A percentile compares a stretch with the other conserved stretches of the same genome.
Evolutionary conservation across 345 rosid genomes (phyloP).

Genomic region (Orychophragmus violaceus): DNA sequence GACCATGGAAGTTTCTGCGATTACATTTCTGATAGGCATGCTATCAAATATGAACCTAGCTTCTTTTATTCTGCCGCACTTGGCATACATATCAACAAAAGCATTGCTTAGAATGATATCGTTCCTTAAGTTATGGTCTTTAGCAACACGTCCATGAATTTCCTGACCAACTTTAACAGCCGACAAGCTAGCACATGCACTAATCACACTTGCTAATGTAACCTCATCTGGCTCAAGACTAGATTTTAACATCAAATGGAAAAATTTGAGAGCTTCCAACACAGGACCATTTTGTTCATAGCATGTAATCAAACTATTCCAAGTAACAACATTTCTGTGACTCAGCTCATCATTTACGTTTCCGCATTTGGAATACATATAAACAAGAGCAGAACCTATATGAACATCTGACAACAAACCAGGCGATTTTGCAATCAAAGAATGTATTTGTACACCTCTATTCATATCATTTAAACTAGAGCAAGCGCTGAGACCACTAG

Average conservation of each 20-base stretch:
- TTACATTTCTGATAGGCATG: conserved; percentile 52
- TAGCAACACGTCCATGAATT: conserved; percentile 59
- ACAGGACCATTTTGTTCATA: conserved; percentile 88
- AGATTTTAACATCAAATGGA: conserved; percentile 49
- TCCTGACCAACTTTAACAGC: conserved; percentile 55
- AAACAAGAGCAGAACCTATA: conserved; percentile 79
- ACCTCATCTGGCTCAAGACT: conserved; percentile 65
- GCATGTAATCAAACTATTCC: conserved; percentile 86
- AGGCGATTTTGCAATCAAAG: conserved; percentile 47
- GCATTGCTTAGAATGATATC: conserved; percentile 75
- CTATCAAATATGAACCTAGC: conserved; percentile 69
- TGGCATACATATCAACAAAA: conserved; percentile 79
- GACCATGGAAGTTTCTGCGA: conserved; percentile 80
- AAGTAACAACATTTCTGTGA: conserved; percentile 59
- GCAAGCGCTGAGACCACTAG: conserved; percentile 71
- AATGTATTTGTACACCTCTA: conserved; percentile 66
- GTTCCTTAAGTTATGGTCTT: conserved; percentile 44
- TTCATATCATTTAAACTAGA: conserved; percentile 41
- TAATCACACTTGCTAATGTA: conserved; percentile 71
- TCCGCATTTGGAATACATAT: conserved; percentile 80
- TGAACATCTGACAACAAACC: conserved; percentile 42
- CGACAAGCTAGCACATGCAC: conserved; percentile 73
- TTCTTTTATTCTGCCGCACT: conserved; percentile 46
- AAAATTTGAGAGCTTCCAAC: conserved; percentile 51
- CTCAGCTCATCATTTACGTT: conserved; percentile 44